Evolutionary conservation across 1,284 basidiomycete genomes (phyloP).

Genomic region (Clitocybe nebularis): DNA sequence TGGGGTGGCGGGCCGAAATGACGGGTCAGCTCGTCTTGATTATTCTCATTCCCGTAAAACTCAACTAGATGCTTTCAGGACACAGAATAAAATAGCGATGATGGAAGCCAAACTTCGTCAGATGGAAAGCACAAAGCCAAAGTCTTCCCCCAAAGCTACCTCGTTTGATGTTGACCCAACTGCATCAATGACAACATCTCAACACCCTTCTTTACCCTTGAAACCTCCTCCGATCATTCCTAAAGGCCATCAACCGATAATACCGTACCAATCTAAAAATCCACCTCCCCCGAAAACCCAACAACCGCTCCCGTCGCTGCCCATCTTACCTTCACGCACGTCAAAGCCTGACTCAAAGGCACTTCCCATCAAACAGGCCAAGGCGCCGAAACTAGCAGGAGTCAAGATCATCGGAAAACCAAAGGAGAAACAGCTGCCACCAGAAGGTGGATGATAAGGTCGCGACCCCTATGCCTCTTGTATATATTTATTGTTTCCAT

Average conservation of each 20-base stretch:
- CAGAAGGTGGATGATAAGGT: constrained; percentile 4
- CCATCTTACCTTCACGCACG: constrained; percentile 11
- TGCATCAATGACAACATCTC: constrained; percentile 6
- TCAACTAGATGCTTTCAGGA: constrained; percentile 40
- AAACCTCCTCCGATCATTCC: constrained; percentile 29
- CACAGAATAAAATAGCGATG: constrained; percentile 85
- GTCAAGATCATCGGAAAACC: constrained; percentile 21
- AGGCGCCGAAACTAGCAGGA: constrained; percentile 15
- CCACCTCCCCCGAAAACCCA: constrained; percentile 14
- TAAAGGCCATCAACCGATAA: constrained; percentile 2
- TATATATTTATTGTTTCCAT: too few species aligned
- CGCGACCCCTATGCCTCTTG: not conserved
- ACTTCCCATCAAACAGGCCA: constrained; percentile 5
- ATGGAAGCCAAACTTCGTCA: constrained; percentile 93
- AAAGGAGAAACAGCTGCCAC: constrained; percentile 13
- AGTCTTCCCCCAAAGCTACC: constrained; percentile 15
- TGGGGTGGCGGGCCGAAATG: constrained; percentile 48
- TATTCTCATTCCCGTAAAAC: not conserved
- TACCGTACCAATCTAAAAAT: constrained; percentile 5
- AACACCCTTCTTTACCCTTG: constrained; percentile 49
- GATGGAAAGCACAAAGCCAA: constrained; percentile 49
- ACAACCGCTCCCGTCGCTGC: constrained; percentile 17
- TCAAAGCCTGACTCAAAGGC: constrained; percentile 4
- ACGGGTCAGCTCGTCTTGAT: constrained; percentile 49
- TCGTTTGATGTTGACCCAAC: constrained; percentile 16